phyloP scores from a whole-genome alignment of 768 basidiomycete genomes.

The Lyophyllum atratum region DNA sequence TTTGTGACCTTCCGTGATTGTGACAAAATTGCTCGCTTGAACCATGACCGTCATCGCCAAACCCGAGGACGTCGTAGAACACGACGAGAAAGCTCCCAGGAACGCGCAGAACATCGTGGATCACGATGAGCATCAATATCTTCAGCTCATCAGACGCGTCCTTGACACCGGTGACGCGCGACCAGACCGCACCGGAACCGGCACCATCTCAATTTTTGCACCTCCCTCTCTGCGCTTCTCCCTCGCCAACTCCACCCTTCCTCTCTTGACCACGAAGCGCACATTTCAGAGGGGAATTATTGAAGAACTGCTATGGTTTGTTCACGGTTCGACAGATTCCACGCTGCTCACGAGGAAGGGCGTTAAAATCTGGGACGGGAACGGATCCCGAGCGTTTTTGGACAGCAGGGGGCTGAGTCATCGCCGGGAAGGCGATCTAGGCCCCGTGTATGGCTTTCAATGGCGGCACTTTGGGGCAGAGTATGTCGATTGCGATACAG shows the following conservation, averaged over 20 bases:
- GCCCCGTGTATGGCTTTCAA: conserved; percentile 96
- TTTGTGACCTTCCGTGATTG: neutral
- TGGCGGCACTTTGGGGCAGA: conserved; percentile 94
- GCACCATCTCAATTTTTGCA: conserved; percentile 90
- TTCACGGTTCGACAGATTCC: conserved; percentile 83
- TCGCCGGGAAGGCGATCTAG: conserved; percentile 87
- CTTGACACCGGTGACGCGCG: conserved; percentile 76
- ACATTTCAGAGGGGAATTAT: conserved; percentile 90
- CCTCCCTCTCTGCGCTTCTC: conserved; percentile 91
- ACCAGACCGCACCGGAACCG: conserved; percentile 93
- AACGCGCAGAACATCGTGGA: neutral
- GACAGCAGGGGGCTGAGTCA: conserved; percentile 83
- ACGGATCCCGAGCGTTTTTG: conserved; percentile 86
- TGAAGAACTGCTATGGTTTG: conserved; percentile 95
- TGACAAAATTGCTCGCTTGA: neutral
- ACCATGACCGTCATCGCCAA: conserved; percentile 4
- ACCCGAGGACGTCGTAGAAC: conserved; percentile 21
- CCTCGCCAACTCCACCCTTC: conserved; percentile 71
- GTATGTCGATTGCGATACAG: conserved; percentile 71
- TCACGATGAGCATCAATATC: conserved; percentile 91
- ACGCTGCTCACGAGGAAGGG: conserved; percentile 75
- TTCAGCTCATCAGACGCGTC: conserved; percentile 76
- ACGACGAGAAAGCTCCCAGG: conserved; percentile 60
- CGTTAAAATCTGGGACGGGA: conserved; percentile 98
- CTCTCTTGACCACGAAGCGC: conserved; percentile 93